Percentiles rank a stretch among this genome's conserved stretches.
phyloP scores from a whole-genome alignment of 192 early-diverging fungal species.

The Mortierella claussenii region DNA sequence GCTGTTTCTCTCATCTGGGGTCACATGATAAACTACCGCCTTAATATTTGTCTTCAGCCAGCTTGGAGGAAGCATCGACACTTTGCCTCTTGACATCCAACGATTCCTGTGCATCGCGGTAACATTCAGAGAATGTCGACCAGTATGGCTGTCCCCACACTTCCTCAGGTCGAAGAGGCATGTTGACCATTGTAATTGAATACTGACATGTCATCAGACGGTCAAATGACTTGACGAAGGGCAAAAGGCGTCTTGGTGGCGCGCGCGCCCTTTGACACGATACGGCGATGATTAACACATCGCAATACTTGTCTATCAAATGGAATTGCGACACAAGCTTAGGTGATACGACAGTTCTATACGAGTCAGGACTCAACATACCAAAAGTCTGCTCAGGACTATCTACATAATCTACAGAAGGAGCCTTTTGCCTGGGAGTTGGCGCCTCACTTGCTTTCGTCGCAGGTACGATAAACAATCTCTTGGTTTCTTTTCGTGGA shows the following conservation, averaged over 20 bases:
- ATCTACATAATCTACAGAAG: constrained; percentile 62
- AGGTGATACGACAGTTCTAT: constrained; percentile 64
- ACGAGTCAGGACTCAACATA: constrained; percentile 42
- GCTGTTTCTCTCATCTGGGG: no score
- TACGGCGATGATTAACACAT: no score
- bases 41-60: no score
- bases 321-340: background rate
- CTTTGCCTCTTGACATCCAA: constrained; percentile 4
- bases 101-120: background rate
- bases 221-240: no score
- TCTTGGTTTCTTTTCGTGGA: no score
- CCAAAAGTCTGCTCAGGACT: constrained; percentile 62
- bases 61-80: no score
- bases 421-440: constrained; percentile 65
- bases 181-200: no score
- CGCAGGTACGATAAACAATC: constrained; percentile 46
- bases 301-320: background rate
- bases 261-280: no score
- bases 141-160: constrained; percentile 44
- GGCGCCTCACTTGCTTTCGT: constrained; percentile 60
- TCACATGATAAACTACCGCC: no score
- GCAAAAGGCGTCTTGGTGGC: no score
- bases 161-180: constrained; percentile 52
- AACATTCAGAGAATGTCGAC: background rate
- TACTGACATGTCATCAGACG: no score